phyloP scores from a whole-genome alignment of 768 basidiomycete species.

The Suillus hirtellus region DNA sequence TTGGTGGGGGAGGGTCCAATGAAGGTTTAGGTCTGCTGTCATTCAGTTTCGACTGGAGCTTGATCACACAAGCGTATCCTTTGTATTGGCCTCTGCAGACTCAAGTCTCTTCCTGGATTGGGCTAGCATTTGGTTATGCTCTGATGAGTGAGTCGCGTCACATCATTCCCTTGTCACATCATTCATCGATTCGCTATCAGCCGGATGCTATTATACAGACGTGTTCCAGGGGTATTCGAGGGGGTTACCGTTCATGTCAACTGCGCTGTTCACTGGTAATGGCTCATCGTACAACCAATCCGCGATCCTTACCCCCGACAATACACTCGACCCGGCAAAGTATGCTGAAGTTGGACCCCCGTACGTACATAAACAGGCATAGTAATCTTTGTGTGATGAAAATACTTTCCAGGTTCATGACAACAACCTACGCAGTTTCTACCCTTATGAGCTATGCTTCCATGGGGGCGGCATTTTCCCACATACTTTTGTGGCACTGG shows the following conservation, averaged over 20 bases:
- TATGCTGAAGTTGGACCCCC: conserved; percentile 16
- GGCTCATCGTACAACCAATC: conserved; percentile 17
- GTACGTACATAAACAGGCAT: conserved; percentile 10
- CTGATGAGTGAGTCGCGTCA: conserved; percentile 33
- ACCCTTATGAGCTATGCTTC: conserved; percentile 15
- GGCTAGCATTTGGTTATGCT: conserved; percentile 22
- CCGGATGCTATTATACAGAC: conserved; percentile 36
- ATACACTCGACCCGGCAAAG: conserved; percentile 14
- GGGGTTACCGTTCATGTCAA: conserved; percentile 49
- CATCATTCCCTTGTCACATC: background rate
- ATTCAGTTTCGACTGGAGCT: conserved; percentile 50
- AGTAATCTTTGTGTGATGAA: conserved; percentile 8
- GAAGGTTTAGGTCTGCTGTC: conserved; percentile 51
- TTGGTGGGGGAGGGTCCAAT: conserved; percentile 50
- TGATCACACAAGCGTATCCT: conserved; percentile 55
- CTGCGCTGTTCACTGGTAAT: conserved; percentile 39
- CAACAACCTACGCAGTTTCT: conserved; percentile 19
- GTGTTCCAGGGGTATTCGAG: conserved; percentile 40
- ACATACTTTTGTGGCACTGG: conserved; percentile 54
- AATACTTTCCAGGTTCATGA: conserved; percentile 17
- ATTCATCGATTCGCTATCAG: background rate
- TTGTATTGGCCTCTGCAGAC: conserved; percentile 58
- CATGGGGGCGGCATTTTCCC: conserved; percentile 40
- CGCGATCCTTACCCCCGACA: conserved; percentile 15
- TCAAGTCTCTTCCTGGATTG: conserved; percentile 28